Conservation (phyloP, 495 filamentous ascomycete species). For the Amniculicola lignicola region DNA sequence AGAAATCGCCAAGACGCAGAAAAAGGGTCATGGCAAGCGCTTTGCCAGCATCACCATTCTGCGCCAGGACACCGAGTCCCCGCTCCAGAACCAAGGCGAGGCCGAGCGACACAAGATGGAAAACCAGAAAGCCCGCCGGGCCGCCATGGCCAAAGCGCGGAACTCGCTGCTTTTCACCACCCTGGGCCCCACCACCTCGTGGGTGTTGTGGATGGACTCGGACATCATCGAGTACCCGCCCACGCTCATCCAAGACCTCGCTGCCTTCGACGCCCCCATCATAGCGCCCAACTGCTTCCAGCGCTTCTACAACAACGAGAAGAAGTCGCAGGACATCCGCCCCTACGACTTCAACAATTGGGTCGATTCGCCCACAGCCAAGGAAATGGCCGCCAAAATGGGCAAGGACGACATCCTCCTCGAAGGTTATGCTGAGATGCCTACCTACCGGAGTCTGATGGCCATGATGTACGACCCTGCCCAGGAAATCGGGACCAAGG, state of each 20-base stretch:
- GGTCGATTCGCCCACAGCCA: constrained; percentile 78
- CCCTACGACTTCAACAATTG: constrained; percentile 98
- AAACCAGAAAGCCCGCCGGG: constrained; percentile 81
- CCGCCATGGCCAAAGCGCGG: constrained; percentile 86
- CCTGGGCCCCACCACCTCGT: constrained; percentile 84
- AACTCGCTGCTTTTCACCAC: constrained; percentile 98
- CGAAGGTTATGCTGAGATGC: constrained; percentile 88
- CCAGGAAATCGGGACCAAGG: constrained; percentile 57
- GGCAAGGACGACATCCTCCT: constrained; percentile 85
- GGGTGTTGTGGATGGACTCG: constrained; percentile 94
- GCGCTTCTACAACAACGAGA: constrained; percentile 71
- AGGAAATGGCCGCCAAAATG: constrained; percentile 73
- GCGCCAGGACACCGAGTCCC: constrained; percentile 89
- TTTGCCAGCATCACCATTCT: constrained; percentile 92
- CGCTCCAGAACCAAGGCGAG: constrained; percentile 76
- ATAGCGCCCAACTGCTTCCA: constrained; percentile 97
- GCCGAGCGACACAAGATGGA: constrained; percentile 82
- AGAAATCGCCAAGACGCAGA: constrained; percentile 78
- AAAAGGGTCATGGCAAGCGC: constrained; percentile 69
- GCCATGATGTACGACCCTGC: constrained; percentile 65
- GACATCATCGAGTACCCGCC: constrained; percentile 89
- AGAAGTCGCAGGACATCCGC: constrained; percentile 64
- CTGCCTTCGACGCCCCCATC: constrained; percentile 76
- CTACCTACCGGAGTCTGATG: constrained; percentile 89
- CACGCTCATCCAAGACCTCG: constrained; percentile 88